Conservation (phyloP, 1,284 basidiomycete genomes). For the Singerocomus inundabilis region DNA sequence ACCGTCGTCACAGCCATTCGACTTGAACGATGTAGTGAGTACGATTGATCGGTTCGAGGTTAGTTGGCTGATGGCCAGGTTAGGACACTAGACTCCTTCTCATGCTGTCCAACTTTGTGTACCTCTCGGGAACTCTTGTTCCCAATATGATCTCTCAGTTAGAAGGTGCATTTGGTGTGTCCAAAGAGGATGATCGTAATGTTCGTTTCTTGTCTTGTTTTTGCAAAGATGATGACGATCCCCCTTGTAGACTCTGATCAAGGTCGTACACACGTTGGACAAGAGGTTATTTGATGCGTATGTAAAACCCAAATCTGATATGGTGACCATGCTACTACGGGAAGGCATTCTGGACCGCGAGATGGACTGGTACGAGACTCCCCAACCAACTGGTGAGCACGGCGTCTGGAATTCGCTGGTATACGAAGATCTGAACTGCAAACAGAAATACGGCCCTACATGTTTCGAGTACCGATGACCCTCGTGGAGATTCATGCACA, state of each 20-base stretch:
- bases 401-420: neutral
- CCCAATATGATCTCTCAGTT: constrained; percentile 83
- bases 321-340: constrained; percentile 69
- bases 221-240: constrained; percentile 2
- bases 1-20: constrained; percentile 26
- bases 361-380: constrained; percentile 91
- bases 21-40: constrained; percentile 63
- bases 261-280: constrained; percentile 83
- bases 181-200: constrained; percentile 74
- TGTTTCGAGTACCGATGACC: constrained; percentile 86
- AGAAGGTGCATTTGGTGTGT: constrained; percentile 73
- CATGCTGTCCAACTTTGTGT: constrained; percentile 86
- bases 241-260: constrained; percentile 60
- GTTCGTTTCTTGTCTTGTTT: constrained; percentile 36
- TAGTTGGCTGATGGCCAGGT: constrained; percentile 6
- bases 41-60: neutral
- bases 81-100: constrained; percentile 88
- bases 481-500: constrained; percentile 93
- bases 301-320: constrained; percentile 71
- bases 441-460: constrained; percentile 90
- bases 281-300: constrained; percentile 86
- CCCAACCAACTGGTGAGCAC: constrained; percentile 78
- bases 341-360: constrained; percentile 75
- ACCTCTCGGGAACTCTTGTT: constrained; percentile 70
- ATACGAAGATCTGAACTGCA: neutral